These are phyloP conservation scores for Fusarium pseudograminearum DNA, from an alignment of 2,329 filamentous ascomycete species.

Conservation along the genomic window DNA sequence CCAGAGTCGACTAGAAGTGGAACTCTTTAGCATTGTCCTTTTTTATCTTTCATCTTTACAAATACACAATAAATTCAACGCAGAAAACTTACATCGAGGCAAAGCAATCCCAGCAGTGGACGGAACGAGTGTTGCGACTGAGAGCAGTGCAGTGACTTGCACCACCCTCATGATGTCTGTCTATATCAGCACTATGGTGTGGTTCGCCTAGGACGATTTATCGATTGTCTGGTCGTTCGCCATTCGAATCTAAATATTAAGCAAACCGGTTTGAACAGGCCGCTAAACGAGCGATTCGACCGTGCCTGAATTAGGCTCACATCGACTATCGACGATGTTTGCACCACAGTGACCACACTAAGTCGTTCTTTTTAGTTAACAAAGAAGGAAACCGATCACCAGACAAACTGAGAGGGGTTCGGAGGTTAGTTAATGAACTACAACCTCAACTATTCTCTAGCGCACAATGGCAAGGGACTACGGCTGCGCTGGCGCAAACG, in stretches of 20 bases:
- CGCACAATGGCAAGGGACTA: conserved; percentile 29
- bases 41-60: not conserved
- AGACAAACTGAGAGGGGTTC: conserved; percentile 19
- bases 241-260: conserved; percentile 14
- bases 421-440: conserved; percentile 33
- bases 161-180: conserved; percentile 35
- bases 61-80: not conserved
- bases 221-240: conserved; percentile 13
- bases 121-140: conserved; percentile 29
- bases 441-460: conserved; percentile 9
- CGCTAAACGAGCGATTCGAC: conserved; percentile 38
- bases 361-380: conserved; percentile 9
- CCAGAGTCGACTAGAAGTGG: conserved; percentile 15
- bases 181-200: not conserved
- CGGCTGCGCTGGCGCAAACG: conserved; percentile 14
- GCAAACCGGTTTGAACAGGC: conserved; percentile 14
- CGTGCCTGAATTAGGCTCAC: conserved; percentile 11
- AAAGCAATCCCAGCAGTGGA: conserved; percentile 30
- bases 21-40: conserved; percentile 13
- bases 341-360: conserved; percentile 6
- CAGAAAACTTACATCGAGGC: conserved; percentile 36
- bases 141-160: conserved; percentile 37
- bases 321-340: conserved; percentile 12
- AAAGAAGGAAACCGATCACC: conserved; percentile 15
- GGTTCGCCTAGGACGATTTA: conserved; percentile 5